Percentiles rank a stretch among this genome's conserved stretches.
Conservation (phyloP, 73 alveolate species). For the Tetrahymena thermophila region DNA sequence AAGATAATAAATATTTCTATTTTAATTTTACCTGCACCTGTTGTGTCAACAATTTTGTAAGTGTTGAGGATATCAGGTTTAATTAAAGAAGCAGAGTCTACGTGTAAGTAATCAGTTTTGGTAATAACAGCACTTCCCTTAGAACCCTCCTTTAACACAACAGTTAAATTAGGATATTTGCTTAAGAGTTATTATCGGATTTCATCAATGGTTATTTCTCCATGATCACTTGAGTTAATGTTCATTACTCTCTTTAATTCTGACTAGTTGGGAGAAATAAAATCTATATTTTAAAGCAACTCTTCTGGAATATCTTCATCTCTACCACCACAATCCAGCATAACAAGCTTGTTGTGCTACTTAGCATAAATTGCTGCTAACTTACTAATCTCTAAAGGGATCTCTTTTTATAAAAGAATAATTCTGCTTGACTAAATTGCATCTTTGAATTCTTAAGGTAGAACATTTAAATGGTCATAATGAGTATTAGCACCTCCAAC, state of each 20-base stretch:
- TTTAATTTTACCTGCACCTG: slow-evolving; percentile 39
- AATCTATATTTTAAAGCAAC: slow-evolving; percentile 30
- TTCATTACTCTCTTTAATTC: slow-evolving; percentile 41
- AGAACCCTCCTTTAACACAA: slow-evolving; percentile 34
- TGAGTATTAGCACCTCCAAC: slow-evolving; percentile 52
- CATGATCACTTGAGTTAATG: slow-evolving; percentile 6
- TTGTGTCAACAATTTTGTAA: slow-evolving; percentile 44
- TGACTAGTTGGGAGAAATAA: slow-evolving; percentile 36
- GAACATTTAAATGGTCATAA: slow-evolving; percentile 4
- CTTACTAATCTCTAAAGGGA: slow-evolving; percentile 33
- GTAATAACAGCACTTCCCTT: slow-evolving; percentile 39
- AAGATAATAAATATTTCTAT: neutral
- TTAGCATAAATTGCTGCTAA: slow-evolving; percentile 34
- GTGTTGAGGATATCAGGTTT: slow-evolving; percentile 23
- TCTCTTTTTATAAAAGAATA: slow-evolving; percentile 38
- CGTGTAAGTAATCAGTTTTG: neutral
- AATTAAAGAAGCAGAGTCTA: neutral
- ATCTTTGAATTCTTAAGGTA: slow-evolving; percentile 13
- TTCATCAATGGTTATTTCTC: neutral
- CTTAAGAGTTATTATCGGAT: neutral
- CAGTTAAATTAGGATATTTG: slow-evolving; percentile 24
- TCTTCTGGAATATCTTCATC: slow-evolving; percentile 25
- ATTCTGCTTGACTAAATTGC: neutral
- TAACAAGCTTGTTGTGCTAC: slow-evolving; percentile 16
- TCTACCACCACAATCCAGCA: slow-evolving; percentile 53